Evolutionary conservation across 306 rosid genomes (phyloP).

Genomic region (Trifolium subterraneum): DNA sequence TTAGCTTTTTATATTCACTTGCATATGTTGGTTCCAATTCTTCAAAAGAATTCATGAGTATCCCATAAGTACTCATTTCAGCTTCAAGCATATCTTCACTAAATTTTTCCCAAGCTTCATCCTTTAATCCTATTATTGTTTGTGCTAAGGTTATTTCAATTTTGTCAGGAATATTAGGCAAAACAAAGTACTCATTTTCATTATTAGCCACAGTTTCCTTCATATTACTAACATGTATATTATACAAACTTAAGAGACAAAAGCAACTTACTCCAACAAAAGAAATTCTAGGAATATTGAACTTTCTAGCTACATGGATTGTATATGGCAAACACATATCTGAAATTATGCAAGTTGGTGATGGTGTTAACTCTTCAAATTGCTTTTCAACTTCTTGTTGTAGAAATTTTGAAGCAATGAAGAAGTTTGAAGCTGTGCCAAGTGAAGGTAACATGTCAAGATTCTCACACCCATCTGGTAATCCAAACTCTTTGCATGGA

Average conservation of each 20-base stretch:
- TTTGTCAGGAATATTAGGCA: slow-evolving; percentile 56
- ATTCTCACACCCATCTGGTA: slow-evolving; percentile 73
- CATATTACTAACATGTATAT: background rate
- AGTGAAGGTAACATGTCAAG: slow-evolving; percentile 63
- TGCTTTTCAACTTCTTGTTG: slow-evolving; percentile 45
- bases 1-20: slow-evolving; percentile 48
- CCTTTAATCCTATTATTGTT: background rate
- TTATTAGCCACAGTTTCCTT: background rate
- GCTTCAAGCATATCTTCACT: slow-evolving; percentile 30
- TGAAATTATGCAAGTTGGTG: slow-evolving; percentile 62
- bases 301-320: slow-evolving; percentile 43
- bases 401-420: slow-evolving; percentile 39
- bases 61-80: slow-evolving; percentile 50
- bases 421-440: slow-evolving; percentile 16
- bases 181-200: slow-evolving; percentile 43
- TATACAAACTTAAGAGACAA: background rate
- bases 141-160: slow-evolving; percentile 49
- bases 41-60: slow-evolving; percentile 59
- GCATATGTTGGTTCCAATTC: slow-evolving; percentile 62
- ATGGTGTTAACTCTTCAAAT: slow-evolving; percentile 45
- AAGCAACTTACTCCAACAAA: slow-evolving; percentile 50
- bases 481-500: slow-evolving; percentile 59
- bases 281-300: slow-evolving; percentile 61
- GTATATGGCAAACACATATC: slow-evolving; percentile 64
- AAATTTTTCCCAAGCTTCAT: background rate